Conservation (phyloP, 2,329 filamentous ascomycete species). For the Elsinoe perseae region DNA sequence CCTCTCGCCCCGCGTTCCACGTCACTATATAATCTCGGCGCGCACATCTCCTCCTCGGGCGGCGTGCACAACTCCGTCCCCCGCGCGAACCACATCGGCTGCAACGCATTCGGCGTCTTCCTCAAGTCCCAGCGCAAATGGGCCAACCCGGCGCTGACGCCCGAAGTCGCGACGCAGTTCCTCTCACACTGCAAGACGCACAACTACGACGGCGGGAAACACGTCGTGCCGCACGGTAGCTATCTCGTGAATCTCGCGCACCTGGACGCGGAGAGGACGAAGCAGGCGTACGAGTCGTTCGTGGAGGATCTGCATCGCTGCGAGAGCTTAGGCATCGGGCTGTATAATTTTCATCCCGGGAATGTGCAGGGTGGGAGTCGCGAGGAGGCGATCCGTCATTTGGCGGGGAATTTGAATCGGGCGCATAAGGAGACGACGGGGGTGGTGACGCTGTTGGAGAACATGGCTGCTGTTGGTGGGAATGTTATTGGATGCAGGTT, state of each 20-base stretch:
- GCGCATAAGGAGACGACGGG: conserved; percentile 64
- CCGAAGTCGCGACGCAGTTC: conserved; percentile 63
- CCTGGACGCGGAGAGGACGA: conserved; percentile 66
- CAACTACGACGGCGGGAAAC: conserved; percentile 60
- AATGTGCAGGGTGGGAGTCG: conserved; percentile 61
- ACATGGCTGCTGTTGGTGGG: conserved; percentile 77
- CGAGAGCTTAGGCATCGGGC: conserved; percentile 71
- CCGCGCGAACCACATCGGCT: conserved; percentile 43
- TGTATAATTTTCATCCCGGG: conserved; percentile 99
- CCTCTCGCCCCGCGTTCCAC: conserved; percentile 60
- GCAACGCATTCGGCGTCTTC: conserved; percentile 90
- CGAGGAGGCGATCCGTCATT: conserved; percentile 63
- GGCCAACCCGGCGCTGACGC: conserved; percentile 68
- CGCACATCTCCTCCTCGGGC: conserved; percentile 84
- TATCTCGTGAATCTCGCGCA: conserved; percentile 96
- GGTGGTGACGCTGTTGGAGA: conserved; percentile 83
- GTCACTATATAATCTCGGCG: conserved; percentile 84
- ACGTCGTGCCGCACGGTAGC: conserved; percentile 84
- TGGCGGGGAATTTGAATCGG: conserved; percentile 73
- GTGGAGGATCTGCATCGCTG: conserved; percentile 82
- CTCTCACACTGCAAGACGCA: conserved; percentile 59
- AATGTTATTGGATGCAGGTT: conserved; percentile 82
- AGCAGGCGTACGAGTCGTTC: conserved; percentile 79
- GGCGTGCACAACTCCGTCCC: conserved; percentile 82
- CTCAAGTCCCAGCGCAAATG: conserved; percentile 96